Base-by-base conservation (phyloP, 257 asterid species). In the Lycium ferocissimum region DNA sequence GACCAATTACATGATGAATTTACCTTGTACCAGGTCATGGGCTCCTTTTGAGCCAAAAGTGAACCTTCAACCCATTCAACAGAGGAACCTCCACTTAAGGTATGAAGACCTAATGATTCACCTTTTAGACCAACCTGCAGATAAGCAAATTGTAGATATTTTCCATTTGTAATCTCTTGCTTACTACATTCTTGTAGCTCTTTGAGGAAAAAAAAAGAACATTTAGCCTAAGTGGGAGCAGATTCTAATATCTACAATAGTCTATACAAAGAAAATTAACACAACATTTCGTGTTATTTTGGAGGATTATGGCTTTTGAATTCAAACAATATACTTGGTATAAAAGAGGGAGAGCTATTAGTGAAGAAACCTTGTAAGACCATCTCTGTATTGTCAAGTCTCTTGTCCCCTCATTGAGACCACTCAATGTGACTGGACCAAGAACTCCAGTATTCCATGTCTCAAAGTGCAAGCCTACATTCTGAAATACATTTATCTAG, bases 1-100 rank as follows among this genome's bases (percentile, higher is more conserved):
- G 43, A 5, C 2, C 43, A 38, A 38, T 38, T 58, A 17, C 65
- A 58, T 58, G 2, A 58, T 18, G 26, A 73, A 71, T 84, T 90
- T 85, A 94, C 99, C 98, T 96, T 93, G 87, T 93, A 94, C 99
- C 98, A 96, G 10, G 99, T 95, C 59, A 96, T 89, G 82, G 98
- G 98, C 82, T 92, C 97, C 85, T 91, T 92, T 84, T 87, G 89
- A 87, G 93, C 94, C 76, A 93, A 45, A 58, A 86, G 82, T 7
- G 94, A 88, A 71, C 97, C 98, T 54, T 86, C 83, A 35, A 54
- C 83, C 98, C 98, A 93, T 59, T 92, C 96, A 1, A 91, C 95
- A 1, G 95, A 90, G 49, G 98, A 91, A 88, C 97, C 93, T 84
- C 97, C 98, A 6, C 82, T 88, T 40, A 80, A 81, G 8, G 92